These are phyloP conservation scores for Ceratocystis variospora DNA, from an alignment of 2,329 filamentous ascomycete species.

Conservation along the genomic window DNA sequence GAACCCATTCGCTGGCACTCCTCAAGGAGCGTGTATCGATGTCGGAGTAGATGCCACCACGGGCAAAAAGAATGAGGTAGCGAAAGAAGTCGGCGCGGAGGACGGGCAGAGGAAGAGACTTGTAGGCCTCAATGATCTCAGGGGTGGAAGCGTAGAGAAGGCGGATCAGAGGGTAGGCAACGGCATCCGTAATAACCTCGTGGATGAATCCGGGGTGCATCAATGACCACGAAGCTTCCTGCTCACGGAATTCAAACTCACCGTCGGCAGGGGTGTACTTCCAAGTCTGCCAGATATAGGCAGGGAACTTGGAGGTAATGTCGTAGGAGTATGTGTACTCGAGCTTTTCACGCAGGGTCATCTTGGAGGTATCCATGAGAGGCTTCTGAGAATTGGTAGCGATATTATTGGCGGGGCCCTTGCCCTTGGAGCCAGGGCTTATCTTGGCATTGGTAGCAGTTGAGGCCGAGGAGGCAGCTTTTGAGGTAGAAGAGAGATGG, in stretches of 20 bases:
- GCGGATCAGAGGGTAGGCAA: conserved; percentile 65
- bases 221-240: conserved; percentile 81
- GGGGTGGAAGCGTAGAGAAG: conserved; percentile 77
- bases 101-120: conserved; percentile 57
- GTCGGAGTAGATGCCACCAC: conserved; percentile 62
- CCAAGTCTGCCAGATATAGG: conserved; percentile 99
- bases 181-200: conserved; percentile 88
- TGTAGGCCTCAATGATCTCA: conserved; percentile 65
- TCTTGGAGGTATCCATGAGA: conserved; percentile 54
- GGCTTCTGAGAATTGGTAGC: conserved; percentile 39
- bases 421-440: not conserved
- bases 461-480: conserved; percentile 12
- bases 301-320: conserved; percentile 74
- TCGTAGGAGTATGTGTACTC: conserved; percentile 92
- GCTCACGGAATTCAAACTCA: conserved; percentile 65
- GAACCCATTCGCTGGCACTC: conserved; percentile 78
- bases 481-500: conserved; percentile 24
- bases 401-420: conserved; percentile 20
- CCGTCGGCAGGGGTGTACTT: conserved; percentile 67
- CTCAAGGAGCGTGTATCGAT: conserved; percentile 83
- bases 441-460: conserved; percentile 11
- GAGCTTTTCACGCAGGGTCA: conserved; percentile 66
- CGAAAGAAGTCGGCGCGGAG: conserved; percentile 70
- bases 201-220: conserved; percentile 85
- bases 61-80: conserved; percentile 51